Conservation (phyloP, 23 red algal species). For the Gracilaria caudata region DNA sequence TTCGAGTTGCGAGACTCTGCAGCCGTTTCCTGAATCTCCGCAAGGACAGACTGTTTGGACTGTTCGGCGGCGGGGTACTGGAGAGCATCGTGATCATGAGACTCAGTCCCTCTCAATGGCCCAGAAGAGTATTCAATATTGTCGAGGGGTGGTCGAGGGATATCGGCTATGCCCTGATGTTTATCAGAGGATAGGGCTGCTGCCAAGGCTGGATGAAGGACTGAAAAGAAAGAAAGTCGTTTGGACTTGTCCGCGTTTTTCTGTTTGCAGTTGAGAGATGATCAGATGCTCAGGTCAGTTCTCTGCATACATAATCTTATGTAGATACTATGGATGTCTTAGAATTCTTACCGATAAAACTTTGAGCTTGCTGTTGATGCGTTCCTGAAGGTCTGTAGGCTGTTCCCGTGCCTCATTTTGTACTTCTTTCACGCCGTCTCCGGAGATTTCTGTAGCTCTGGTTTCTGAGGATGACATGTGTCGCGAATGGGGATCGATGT, state of each 20-base stretch:
- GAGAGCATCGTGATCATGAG: constrained; percentile 36
- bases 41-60: constrained; percentile 10
- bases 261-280: background rate
- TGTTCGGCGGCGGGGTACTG: background rate
- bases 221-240: constrained; percentile 48
- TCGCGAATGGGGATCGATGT: too few relatives aligned
- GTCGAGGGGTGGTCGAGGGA: constrained; percentile 25
- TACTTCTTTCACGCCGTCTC: background rate
- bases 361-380: background rate
- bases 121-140: constrained; percentile 36
- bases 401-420: background rate
- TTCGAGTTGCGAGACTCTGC: background rate
- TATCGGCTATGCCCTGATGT: background rate
- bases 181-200: constrained; percentile 40
- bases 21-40: background rate
- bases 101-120: constrained; percentile 47
- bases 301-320: background rate
- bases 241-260: constrained; percentile 33
- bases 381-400: background rate
- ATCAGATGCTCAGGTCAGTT: background rate
- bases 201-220: constrained; percentile 50
- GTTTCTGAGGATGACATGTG: background rate
- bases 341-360: constrained; percentile 1
- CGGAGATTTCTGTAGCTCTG: background rate
- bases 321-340: background rate